phyloP scores from a whole-genome alignment of 345 rosid genomes.

The Nasturtium officinale region DNA sequence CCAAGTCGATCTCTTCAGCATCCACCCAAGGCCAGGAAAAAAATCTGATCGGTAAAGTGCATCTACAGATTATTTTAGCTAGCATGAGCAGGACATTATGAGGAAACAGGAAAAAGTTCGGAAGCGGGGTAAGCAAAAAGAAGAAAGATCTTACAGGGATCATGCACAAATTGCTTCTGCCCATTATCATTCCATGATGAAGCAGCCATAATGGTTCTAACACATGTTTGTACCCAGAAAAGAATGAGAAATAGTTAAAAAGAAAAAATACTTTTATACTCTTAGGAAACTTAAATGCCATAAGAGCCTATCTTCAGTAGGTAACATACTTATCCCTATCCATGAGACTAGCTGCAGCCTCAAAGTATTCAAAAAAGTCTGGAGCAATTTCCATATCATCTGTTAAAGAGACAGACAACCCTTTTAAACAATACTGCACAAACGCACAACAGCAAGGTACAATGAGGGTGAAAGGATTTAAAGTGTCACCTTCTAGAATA shows the following conservation, averaged over 20 bases:
- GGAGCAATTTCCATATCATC: constrained; percentile 99
- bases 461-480: constrained; percentile 17
- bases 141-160: constrained; percentile 68
- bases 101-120: constrained; percentile 25
- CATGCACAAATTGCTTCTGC: constrained; percentile 93
- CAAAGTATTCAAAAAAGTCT: constrained; percentile 95
- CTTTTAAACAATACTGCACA: constrained; percentile 27
- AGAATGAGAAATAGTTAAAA: constrained; percentile 15
- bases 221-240: constrained; percentile 31
- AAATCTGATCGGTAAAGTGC: constrained; percentile 93
- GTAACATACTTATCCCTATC: constrained; percentile 83
- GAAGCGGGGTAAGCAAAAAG: constrained; percentile 21
- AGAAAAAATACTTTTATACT: not conserved
- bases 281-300: constrained; percentile 11
- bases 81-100: constrained; percentile 37
- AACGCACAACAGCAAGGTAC: constrained; percentile 7
- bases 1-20: constrained; percentile 84
- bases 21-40: constrained; percentile 99
- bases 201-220: constrained; percentile 96
- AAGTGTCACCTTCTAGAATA: constrained; percentile 82
- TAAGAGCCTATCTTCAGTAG: constrained; percentile 27
- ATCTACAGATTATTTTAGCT: constrained; percentile 56
- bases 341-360: constrained; percentile 86
- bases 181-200: constrained; percentile 99
- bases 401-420: constrained; percentile 49